Evolutionary conservation across 2,329 filamentous ascomycete species (phyloP).

Genomic region (Furcasterigmium furcatum): DNA sequence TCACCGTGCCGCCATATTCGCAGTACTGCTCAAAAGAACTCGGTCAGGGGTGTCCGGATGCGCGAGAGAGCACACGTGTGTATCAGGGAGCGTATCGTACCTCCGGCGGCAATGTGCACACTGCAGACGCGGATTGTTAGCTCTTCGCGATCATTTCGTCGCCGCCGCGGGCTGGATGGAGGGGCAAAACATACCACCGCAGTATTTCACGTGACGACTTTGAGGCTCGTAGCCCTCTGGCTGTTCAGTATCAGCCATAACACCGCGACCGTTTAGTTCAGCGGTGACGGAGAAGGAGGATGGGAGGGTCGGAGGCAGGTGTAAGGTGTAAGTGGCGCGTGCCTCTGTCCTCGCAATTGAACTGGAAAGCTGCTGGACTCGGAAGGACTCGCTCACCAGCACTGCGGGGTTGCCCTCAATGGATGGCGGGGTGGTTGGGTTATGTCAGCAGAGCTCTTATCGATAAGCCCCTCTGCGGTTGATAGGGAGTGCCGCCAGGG

Average conservation of each 20-base stretch:
- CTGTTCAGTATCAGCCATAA: constrained; percentile 54
- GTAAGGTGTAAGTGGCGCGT: constrained; percentile 7
- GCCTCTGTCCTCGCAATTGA: constrained; percentile 2
- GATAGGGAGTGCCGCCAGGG: too few relatives aligned
- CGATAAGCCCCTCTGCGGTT: too few relatives aligned
- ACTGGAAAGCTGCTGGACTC: neutral
- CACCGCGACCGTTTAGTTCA: constrained; percentile 16
- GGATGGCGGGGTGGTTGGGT: constrained; percentile 8
- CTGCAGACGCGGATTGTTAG: constrained; percentile 27
- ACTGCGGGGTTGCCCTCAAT: constrained; percentile 12
- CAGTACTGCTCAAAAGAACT: constrained; percentile 70
- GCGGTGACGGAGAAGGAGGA: neutral
- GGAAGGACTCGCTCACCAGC: neutral
- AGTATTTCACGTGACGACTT: constrained; percentile 51
- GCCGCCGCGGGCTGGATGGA: neutral
- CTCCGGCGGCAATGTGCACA: constrained; percentile 64
- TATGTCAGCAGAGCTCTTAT: constrained; percentile 1
- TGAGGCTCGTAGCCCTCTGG: constrained; percentile 44
- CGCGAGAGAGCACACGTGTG: neutral
- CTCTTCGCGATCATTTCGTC: neutral
- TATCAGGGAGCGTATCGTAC: too few relatives aligned
- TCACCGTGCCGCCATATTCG: constrained; percentile 94
- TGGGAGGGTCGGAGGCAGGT: constrained; percentile 9
- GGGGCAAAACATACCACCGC: constrained; percentile 46
- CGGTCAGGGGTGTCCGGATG: neutral